A percentile compares a stretch with the other conserved stretches of the same genome.
phyloP scores from a whole-genome alignment of 345 rosid genomes.

The Lagerstroemia speciosa region DNA sequence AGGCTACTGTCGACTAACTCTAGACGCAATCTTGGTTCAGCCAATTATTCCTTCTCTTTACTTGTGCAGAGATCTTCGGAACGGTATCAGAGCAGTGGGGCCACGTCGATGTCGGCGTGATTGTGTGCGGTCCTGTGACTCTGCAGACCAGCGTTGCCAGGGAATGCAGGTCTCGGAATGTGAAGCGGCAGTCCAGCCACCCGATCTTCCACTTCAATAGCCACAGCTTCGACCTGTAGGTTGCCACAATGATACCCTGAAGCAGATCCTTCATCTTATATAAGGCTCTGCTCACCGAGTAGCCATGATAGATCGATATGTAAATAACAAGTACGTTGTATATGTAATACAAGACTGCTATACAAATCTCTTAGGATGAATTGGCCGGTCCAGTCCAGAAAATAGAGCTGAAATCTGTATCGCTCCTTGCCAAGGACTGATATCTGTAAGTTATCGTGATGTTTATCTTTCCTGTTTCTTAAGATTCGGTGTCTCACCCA shows the following conservation, averaged over 20 bases:
- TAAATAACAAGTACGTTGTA: too few relatives aligned
- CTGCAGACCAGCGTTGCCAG: conserved; percentile 31
- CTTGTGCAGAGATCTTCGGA: not conserved
- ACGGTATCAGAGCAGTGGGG: conserved; percentile 21
- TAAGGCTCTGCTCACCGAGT: too few relatives aligned
- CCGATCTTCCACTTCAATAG: conserved; percentile 38
- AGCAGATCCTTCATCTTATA: not conserved
- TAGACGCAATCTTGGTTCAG: not conserved
- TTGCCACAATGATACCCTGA: not conserved
- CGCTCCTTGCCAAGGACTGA: too few relatives aligned
- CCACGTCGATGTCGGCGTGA: conserved; percentile 28
- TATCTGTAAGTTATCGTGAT: too few relatives aligned
- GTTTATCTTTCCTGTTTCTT: not conserved
- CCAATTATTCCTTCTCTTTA: not conserved
- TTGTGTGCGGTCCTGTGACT: conserved; percentile 31
- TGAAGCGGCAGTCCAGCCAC: conserved; percentile 13
- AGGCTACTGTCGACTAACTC: not conserved
- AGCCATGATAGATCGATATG: too few relatives aligned
- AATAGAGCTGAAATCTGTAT: too few relatives aligned
- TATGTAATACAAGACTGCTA: too few relatives aligned
- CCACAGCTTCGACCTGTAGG: conserved; percentile 23
- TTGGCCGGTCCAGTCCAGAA: too few relatives aligned
- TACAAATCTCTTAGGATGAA: too few relatives aligned
- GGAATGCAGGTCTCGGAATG: conserved; percentile 25
- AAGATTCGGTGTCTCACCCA: not conserved